These are phyloP conservation scores for Fusarium duplospermum DNA, from an alignment of 2,329 filamentous ascomycete species.

Conservation along the genomic window DNA sequence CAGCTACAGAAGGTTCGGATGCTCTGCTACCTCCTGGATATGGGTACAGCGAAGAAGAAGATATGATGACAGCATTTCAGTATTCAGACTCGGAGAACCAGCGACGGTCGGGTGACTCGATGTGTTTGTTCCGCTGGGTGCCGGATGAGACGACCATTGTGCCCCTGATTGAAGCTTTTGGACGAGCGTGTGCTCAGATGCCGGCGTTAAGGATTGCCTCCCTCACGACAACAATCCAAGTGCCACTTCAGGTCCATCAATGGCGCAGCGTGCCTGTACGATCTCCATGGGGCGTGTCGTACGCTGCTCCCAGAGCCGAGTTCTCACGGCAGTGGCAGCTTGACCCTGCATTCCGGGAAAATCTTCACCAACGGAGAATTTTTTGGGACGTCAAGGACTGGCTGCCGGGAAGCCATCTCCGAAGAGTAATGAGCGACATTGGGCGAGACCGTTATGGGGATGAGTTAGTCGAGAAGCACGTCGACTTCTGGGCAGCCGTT, in stretches of 20 bases:
- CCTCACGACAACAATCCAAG: constrained; percentile 24
- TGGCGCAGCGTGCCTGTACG: constrained; percentile 17
- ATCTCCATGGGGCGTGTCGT: constrained; percentile 30
- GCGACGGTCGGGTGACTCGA: constrained; percentile 22
- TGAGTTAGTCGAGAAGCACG: constrained; percentile 28
- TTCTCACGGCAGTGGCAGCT: constrained; percentile 29
- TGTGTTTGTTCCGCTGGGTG: constrained; percentile 32
- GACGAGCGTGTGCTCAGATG: constrained; percentile 27
- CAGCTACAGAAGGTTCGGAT: constrained; percentile 2
- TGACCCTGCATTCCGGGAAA: constrained; percentile 25
- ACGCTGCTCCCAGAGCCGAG: constrained; percentile 17
- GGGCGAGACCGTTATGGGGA: constrained; percentile 26
- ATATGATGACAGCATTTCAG: constrained; percentile 13
- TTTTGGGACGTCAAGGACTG: constrained; percentile 33
- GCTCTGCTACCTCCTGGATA: constrained; percentile 25
- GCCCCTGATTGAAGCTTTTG: constrained; percentile 31
- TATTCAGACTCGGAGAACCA: constrained; percentile 28
- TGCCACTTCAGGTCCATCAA: constrained; percentile 19
- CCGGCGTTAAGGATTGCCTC: constrained; percentile 22
- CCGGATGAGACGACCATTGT: constrained; percentile 24
- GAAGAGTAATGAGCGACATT: constrained; percentile 11
- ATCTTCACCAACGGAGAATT: constrained; percentile 19
- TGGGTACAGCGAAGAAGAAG: constrained; percentile 26
- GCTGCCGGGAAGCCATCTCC: constrained; percentile 13
- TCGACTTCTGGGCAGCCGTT: constrained; percentile 29